These are phyloP conservation scores for Pichia sp. DNA, from an alignment of 1,139 yeast species.

Conservation along the genomic window DNA sequence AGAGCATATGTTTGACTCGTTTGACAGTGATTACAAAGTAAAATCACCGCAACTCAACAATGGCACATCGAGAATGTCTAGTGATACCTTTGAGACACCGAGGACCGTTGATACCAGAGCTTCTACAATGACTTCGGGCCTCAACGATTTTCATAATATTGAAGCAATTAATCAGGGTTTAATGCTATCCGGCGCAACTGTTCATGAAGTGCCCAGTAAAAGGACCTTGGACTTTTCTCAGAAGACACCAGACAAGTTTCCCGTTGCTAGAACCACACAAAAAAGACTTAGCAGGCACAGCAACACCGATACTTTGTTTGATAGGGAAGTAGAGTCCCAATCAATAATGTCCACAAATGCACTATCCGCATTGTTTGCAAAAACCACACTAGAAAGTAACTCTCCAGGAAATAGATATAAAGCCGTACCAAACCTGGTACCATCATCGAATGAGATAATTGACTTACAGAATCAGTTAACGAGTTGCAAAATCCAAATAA, in stretches of 20 bases:
- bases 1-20: no score
- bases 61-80: conserved; percentile 9
- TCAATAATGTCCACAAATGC: no score
- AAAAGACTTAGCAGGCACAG: conserved; percentile 10
- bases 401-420: no score
- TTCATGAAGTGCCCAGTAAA: not conserved
- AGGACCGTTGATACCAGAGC: conserved; percentile 12
- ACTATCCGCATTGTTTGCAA: no score
- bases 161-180: conserved; percentile 2
- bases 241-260: not conserved
- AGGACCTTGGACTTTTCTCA: no score
- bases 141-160: not conserved
- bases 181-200: conserved; percentile 1
- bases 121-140: conserved; percentile 10
- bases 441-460: conserved; percentile 14
- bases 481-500: conserved; percentile 25
- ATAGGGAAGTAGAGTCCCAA: conserved; percentile 3
- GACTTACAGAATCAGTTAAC: conserved; percentile 23
- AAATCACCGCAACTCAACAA: no score
- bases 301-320: conserved; percentile 7
- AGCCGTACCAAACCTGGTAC: not conserved
- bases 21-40: no score
- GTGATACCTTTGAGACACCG: conserved; percentile 13
- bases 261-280: not conserved
- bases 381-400: no score